These are phyloP conservation scores for Fusarium verticillioides DNA, from an alignment of 2,329 filamentous ascomycete species.

Conservation along the genomic window DNA sequence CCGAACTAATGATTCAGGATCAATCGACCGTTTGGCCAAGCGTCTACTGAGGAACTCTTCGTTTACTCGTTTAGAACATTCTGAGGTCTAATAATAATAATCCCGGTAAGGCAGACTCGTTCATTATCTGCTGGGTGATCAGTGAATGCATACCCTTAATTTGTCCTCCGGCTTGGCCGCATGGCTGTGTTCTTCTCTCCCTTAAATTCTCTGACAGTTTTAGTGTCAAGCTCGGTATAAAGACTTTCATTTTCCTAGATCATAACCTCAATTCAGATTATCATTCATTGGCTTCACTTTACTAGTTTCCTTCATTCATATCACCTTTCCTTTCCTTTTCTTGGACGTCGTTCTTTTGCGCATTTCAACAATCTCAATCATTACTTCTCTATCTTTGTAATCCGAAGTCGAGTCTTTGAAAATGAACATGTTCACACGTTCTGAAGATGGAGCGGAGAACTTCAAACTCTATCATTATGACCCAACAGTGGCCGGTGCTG, in stretches of 20 bases:
- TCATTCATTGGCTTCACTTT: neutral
- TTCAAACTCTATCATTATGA: conserved; percentile 5
- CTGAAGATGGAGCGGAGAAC: neutral
- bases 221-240: neutral
- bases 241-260: neutral
- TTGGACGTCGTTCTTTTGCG: too few species aligned
- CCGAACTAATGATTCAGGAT: neutral
- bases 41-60: neutral
- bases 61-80: neutral
- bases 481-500: neutral
- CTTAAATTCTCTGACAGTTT: neutral
- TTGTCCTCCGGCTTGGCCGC: neutral
- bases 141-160: neutral
- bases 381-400: neutral
- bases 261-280: rapidly evolving
- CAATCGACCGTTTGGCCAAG: too few species aligned
- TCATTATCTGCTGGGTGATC: neutral
- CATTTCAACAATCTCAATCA: neutral
- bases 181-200: neutral
- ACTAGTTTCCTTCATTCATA: neutral
- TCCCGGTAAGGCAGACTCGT: neutral
- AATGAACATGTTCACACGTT: neutral
- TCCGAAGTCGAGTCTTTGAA: too few species aligned
- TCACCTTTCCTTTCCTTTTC: neutral
- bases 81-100: neutral